Evolutionary conservation across 352 stramenopile genomes (phyloP).

Genomic region (Pythium diclinum): DNA sequence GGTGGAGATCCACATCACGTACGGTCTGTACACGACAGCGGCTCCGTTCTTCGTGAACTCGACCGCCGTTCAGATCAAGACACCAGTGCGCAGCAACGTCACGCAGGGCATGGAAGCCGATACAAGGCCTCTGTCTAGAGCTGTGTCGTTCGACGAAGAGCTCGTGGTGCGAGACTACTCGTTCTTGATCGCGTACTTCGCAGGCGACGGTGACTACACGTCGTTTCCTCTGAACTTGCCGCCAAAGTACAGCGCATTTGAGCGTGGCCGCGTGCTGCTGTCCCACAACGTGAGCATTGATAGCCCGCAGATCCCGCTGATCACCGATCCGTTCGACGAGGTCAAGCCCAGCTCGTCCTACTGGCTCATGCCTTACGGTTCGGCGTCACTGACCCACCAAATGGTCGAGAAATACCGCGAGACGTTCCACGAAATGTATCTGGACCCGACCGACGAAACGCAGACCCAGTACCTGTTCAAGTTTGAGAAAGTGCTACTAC

Average conservation of each 20-base stretch:
- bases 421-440: conserved; percentile 92
- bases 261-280: conserved; percentile 91
- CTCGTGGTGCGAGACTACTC: conserved; percentile 84
- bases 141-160: conserved; percentile 84
- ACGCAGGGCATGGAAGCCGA: conserved; percentile 63
- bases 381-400: conserved; percentile 73
- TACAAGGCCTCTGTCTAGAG: conserved; percentile 64
- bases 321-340: conserved; percentile 71
- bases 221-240: conserved; percentile 92
- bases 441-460: conserved; percentile 42
- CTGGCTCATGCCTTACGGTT: conserved; percentile 72
- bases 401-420: conserved; percentile 94
- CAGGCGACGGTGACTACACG: conserved; percentile 53
- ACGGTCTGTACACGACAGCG: conserved; percentile 88
- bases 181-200: conserved; percentile 88
- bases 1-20: conserved; percentile 94
- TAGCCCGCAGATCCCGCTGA: conserved; percentile 61
- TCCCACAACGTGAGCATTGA: conserved; percentile 89
- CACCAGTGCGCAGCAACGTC: conserved; percentile 65
- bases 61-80: conserved; percentile 82
- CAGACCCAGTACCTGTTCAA: conserved; percentile 60
- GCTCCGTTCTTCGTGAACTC: conserved; percentile 92
- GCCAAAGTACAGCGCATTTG: conserved; percentile 90
- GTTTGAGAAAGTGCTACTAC: conserved; percentile 84
- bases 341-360: conserved; percentile 53